Base-by-base conservation (phyloP, 495 filamentous ascomycete species). In the Lepidopterella palustris region DNA sequence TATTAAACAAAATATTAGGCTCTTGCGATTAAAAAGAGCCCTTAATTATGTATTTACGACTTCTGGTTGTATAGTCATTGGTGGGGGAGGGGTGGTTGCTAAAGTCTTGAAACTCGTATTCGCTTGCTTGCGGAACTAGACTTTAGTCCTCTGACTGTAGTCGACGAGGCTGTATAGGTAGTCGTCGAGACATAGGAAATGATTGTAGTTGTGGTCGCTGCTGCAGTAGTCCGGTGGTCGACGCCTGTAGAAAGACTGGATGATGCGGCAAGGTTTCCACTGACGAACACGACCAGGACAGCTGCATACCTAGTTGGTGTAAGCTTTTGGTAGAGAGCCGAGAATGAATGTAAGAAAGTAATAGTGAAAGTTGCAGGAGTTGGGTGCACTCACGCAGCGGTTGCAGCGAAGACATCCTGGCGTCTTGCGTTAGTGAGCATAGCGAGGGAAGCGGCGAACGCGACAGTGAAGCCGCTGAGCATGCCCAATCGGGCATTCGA, bases 261-360 rank as follows among this genome's bases (percentile, higher is more conserved):
- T 35, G 31, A 35, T 5, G 31, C 31, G 31, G 31, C 45, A 3
- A 49, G 45, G n/a, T 49, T 49, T 49, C 45, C 45, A 9, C 45
- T 49, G n/a, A 49, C 45, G 45, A 49, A 49, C n/a, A 49, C 45
- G n/a, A 49, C 45, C n/a, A 49, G 21, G 10, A 49, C 45, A 21
- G 45, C 45, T 1, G 45, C 45, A 21, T 49, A 49, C 6, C 31
- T 35, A 35, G 5, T 5, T 35, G 13, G 45, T 18, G 21, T 21
- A 20, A 24, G 4, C n/a, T 18, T 49, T 11, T n/a, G n/a, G n/a
- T n/a, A n/a, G n/a, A n/a, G n/a, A n/a, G n/a, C n/a, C n/a, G n/a
- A n/a, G n/a, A n/a, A n/a, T n/a, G n/a, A n/a, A n/a, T n/a, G n/a
- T n/a, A n/a, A n/a, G n/a, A n/a, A n/a, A n/a, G 45, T 23, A 49